A percentile compares a stretch with the other conserved stretches of the same genome.
These are phyloP conservation scores for Fusarium sp. DNA, from an alignment of 2,329 filamentous ascomycete species.

Conservation along the genomic window DNA sequence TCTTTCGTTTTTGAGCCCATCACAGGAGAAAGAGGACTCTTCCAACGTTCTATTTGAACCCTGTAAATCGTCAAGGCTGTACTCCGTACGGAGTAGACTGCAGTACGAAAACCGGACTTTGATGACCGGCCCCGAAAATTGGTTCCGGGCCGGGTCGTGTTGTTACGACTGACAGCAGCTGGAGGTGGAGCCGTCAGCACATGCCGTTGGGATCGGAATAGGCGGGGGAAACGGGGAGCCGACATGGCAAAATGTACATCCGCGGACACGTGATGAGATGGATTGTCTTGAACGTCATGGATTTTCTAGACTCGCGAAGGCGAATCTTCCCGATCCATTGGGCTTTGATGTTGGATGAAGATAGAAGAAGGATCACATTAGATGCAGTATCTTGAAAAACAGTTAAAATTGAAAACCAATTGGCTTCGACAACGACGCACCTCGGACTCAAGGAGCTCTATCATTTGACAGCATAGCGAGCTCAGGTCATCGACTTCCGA, in stretches of 20 bases:
- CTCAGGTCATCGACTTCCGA: constrained; percentile 19
- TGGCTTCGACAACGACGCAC: background rate
- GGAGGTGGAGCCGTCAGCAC: constrained; percentile 29
- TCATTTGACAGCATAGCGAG: background rate
- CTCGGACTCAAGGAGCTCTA: constrained; percentile 5
- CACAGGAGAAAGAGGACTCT: background rate
- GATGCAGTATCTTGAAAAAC: background rate
- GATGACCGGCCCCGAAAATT: constrained; percentile 22
- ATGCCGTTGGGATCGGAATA: constrained; percentile 25
- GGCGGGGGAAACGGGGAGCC: constrained; percentile 26
- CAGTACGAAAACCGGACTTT: constrained; percentile 28
- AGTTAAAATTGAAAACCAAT: constrained; percentile 6
- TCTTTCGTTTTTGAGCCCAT: background rate
- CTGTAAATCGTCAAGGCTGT: background rate
- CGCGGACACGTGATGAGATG: constrained; percentile 38
- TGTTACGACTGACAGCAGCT: background rate
- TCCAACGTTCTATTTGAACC: background rate
- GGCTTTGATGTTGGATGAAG: background rate
- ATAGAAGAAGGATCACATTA: background rate
- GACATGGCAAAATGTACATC: constrained; percentile 35
- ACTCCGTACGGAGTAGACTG: background rate
- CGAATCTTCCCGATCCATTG: constrained; percentile 32
- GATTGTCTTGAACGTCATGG: constrained; percentile 32
- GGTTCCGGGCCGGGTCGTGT: constrained; percentile 20
- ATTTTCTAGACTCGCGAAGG: constrained; percentile 10